phyloP scores from a whole-genome alignment of 2,329 filamentous ascomycete genomes.

The Purpureocillium lavendulum region DNA sequence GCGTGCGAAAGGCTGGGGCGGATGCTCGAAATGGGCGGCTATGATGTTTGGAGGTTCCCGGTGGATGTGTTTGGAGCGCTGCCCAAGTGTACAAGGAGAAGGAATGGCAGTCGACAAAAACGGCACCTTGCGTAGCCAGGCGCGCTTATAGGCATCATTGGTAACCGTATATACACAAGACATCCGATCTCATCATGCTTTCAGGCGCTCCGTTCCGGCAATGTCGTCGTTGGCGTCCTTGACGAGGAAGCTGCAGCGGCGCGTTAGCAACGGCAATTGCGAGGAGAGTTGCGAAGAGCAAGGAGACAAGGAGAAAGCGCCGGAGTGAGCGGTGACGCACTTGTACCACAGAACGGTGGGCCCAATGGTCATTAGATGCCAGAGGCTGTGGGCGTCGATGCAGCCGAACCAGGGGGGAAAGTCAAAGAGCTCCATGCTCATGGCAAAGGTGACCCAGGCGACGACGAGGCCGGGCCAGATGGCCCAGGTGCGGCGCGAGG shows the following conservation, averaged over 20 bases:
- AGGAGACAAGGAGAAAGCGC: slow-evolving; percentile 12
- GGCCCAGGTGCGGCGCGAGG: slow-evolving; percentile 68
- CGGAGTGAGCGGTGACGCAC: slow-evolving; percentile 34
- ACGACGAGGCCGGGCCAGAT: slow-evolving; percentile 87
- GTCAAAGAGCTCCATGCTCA: slow-evolving; percentile 93
- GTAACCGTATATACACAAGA: too few relatives aligned
- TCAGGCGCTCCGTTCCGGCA: slow-evolving; percentile 57
- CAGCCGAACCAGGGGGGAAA: slow-evolving; percentile 78
- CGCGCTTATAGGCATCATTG: too few relatives aligned
- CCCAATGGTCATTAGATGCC: slow-evolving; percentile 88
- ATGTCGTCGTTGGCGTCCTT: slow-evolving; percentile 81
- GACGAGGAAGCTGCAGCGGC: slow-evolving; percentile 63
- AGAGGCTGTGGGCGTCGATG: slow-evolving; percentile 89
- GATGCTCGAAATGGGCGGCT: not conserved
- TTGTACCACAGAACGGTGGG: slow-evolving; percentile 91
- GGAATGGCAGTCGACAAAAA: too few relatives aligned
- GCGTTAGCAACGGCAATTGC: not conserved
- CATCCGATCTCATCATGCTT: slow-evolving; percentile 34
- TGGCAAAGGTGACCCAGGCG: slow-evolving; percentile 82
- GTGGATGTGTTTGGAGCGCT: too few relatives aligned
- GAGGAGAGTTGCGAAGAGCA: too few relatives aligned
- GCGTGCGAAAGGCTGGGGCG: not conserved
- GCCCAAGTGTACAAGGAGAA: too few relatives aligned
- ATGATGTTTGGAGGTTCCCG: too few relatives aligned
- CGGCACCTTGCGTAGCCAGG: too few relatives aligned